Evolutionary conservation across 2,329 filamentous ascomycete species (phyloP).

Genomic region (Arthrobotrys musiformis): DNA sequence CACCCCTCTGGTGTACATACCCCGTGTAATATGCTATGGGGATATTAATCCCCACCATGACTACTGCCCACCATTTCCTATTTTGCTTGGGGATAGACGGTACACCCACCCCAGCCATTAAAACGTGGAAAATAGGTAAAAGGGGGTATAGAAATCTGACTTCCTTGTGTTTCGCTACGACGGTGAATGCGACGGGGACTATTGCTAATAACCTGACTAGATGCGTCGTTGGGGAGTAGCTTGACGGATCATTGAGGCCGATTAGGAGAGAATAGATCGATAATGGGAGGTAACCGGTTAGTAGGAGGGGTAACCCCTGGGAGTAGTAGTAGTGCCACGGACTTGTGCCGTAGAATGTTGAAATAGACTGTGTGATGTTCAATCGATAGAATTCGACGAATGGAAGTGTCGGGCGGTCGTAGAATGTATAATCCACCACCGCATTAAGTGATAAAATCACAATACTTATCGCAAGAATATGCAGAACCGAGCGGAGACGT

Average conservation of each 20-base stretch:
- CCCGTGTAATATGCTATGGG: constrained; percentile 78
- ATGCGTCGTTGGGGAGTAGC: constrained; percentile 1
- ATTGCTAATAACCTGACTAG: constrained; percentile 9
- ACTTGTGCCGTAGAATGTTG: constrained; percentile 91
- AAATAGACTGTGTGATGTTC: constrained; percentile 86
- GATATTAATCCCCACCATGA: constrained; percentile 72
- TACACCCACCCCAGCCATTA: constrained; percentile 72
- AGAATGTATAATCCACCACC: constrained; percentile 79
- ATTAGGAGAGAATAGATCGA: constrained; percentile 69
- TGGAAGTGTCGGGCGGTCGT: constrained; percentile 86
- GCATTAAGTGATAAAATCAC: constrained; percentile 70
- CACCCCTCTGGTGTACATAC: constrained; percentile 81
- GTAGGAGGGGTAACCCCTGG: constrained; percentile 86
- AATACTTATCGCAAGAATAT: constrained; percentile 62
- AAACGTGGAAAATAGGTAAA: constrained; percentile 82
- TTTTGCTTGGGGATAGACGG: constrained; percentile 42
- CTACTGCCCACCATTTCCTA: constrained; percentile 38
- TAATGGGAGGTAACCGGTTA: constrained; percentile 85
- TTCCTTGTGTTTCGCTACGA: constrained; percentile 88
- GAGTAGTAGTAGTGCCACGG: constrained; percentile 92
- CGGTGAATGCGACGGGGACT: constrained; percentile 35
- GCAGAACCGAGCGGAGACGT: constrained; percentile 4
- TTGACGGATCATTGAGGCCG: constrained; percentile 62
- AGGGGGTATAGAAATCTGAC: constrained; percentile 96
- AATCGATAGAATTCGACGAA: constrained; percentile 88